Conservation (phyloP, 2,329 filamentous ascomycete genomes). For the Chalaropsis thielavioides region DNA sequence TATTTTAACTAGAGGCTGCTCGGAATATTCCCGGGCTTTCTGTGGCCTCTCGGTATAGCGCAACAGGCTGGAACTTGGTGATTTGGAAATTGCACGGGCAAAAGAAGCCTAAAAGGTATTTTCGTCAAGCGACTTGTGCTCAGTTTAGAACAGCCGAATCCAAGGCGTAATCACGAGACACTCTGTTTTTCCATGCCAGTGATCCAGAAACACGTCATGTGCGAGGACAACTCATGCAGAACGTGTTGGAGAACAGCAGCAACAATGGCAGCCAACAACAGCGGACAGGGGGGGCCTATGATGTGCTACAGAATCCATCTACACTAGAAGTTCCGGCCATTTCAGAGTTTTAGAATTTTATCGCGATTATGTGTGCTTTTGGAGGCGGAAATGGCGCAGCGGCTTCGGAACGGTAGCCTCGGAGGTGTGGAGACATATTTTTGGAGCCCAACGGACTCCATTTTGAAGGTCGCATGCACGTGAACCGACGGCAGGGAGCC, state of each 20-base stretch:
- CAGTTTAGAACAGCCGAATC: not conserved
- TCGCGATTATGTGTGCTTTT: not conserved
- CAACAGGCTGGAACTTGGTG: not conserved
- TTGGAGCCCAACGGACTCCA: not conserved
- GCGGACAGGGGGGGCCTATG: not conserved
- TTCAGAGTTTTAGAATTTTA: not conserved
- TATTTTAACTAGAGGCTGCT: not conserved
- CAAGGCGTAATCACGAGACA: not conserved
- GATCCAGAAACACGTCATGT: slow-evolving; percentile 2
- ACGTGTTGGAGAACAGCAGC: not conserved
- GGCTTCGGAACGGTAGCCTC: not conserved
- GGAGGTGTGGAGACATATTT: not conserved
- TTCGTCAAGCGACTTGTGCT: not conserved
- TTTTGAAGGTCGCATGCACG: not conserved
- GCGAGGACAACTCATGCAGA: slow-evolving; percentile 1
- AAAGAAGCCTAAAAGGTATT: not conserved
- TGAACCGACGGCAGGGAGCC: not conserved
- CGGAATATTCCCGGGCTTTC: not conserved
- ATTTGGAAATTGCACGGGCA: not conserved
- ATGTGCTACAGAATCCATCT: not conserved
- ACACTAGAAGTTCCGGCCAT: not conserved
- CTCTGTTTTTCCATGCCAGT: not conserved
- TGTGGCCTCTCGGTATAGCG: not conserved
- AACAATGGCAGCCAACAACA: not conserved
- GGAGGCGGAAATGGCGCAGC: not conserved